Evolutionary conservation across 805 yeast genomes (phyloP).

Genomic region (Dipodascus geniculatus): DNA sequence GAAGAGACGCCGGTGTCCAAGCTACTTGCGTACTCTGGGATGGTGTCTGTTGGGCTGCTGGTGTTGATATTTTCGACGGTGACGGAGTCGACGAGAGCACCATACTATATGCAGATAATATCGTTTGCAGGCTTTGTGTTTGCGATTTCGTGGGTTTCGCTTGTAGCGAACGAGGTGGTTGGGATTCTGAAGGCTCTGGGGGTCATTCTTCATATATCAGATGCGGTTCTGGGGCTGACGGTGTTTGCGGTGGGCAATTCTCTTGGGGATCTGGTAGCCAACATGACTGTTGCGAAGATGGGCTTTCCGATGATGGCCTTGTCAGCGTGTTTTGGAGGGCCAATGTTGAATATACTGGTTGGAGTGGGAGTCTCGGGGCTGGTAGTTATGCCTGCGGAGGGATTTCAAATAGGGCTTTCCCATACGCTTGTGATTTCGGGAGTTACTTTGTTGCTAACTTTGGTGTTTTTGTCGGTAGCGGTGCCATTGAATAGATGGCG

Average conservation of each 20-base stretch:
- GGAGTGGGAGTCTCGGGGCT: slow-evolving; percentile 75
- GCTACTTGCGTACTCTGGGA: slow-evolving; percentile 1
- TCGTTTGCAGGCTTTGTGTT: slow-evolving; percentile 46
- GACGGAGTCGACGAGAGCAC: slow-evolving; percentile 1
- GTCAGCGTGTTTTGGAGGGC: slow-evolving; percentile 95
- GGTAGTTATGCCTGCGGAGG: slow-evolving; percentile 24
- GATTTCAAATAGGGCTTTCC: slow-evolving; percentile 26
- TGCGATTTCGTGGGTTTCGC: slow-evolving; percentile 57
- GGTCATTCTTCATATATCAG: slow-evolving; percentile 47
- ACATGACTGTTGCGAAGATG: slow-evolving; percentile 64
- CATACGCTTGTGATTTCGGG: slow-evolving; percentile 32
- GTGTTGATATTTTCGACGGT: slow-evolving; percentile 6
- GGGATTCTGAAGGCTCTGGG: slow-evolving; percentile 51
- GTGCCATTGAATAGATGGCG: slow-evolving; percentile 34
- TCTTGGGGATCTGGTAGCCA: slow-evolving; percentile 78
- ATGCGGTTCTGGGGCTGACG: slow-evolving; percentile 76
- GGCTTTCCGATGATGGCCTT: slow-evolving; percentile 85
- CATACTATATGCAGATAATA: slow-evolving; percentile 6
- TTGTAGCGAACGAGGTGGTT: slow-evolving; percentile 61
- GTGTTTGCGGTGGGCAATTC: slow-evolving; percentile 90
- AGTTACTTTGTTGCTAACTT: slow-evolving; percentile 28
- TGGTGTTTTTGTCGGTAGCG: slow-evolving; percentile 28
- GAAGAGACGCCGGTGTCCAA: slow-evolving; percentile 3
- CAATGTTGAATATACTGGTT: slow-evolving; percentile 61
- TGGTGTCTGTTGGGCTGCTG: slow-evolving; percentile 2